Percentiles rank a stretch among this genome's conserved stretches.
phyloP scores from a whole-genome alignment of 202 grass and related monocot genomes.

The Hordeum pubiflorum region DNA sequence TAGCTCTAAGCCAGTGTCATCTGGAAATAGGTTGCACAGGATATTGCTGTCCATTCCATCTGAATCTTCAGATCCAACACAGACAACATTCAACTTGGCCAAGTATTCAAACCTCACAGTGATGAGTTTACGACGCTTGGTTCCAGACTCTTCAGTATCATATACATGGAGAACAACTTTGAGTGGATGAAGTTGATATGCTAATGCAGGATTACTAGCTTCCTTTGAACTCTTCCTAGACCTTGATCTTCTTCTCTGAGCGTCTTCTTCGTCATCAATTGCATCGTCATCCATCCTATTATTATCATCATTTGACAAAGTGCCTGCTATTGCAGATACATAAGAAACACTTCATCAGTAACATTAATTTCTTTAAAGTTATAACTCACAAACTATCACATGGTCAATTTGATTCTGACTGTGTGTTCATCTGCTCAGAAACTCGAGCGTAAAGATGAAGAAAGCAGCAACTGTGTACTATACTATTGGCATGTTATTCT shows the following conservation, averaged over 20 bases:
- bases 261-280: constrained; percentile 90
- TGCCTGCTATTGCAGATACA: constrained; percentile 33
- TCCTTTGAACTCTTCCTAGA: constrained; percentile 75
- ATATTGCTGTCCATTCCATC: constrained; percentile 65
- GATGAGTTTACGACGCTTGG: constrained; percentile 46
- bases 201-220: constrained; percentile 47
- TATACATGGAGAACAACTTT: constrained; percentile 68
- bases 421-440: not conserved
- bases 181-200: constrained; percentile 81
- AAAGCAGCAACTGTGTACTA: not conserved
- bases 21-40: constrained; percentile 93
- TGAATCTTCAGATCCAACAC: constrained; percentile 73
- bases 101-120: constrained; percentile 75
- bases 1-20: constrained; percentile 86
- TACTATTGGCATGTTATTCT: not conserved
- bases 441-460: not conserved
- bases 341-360: constrained; percentile 11
- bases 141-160: constrained; percentile 55
- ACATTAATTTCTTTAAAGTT: constrained; percentile 2
- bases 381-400: not conserved
- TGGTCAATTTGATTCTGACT: not conserved
- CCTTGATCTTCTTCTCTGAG: constrained; percentile 84
- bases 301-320: constrained; percentile 47
- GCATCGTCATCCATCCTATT: constrained; percentile 73
- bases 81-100: constrained; percentile 84